Base-by-base conservation (phyloP, 306 rosid species). In the Sesbania bispinosa region DNA sequence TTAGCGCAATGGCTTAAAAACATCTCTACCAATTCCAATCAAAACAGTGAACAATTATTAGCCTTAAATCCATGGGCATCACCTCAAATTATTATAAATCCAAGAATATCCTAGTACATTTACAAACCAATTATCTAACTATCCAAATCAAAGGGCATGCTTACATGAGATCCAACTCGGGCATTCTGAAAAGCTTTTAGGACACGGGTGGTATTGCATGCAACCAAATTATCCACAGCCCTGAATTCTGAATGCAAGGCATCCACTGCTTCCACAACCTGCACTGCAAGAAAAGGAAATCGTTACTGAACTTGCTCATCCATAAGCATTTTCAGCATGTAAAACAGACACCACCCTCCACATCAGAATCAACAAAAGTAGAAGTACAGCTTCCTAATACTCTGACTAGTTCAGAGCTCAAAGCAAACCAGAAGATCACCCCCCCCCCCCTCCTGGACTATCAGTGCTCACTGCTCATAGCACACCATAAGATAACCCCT, bases 81-180 rank as follows among this genome's bases (percentile, higher is more conserved):
- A 43, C 11, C 58, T 15, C 35, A 51, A 33, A 33, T 42, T 14
- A 79, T 10, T 16, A 38, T 42, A 10, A 23, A 73, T 36, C 11
- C 50, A 45, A 61, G 27, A 5, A 32, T 26, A 79, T 38, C 29
- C 16, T 10, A 26, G 29, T n/a, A 52, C 67, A 69, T 62, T 62
- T 15, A 13, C 24, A 30, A 36, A 48, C 26, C 7, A 23, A 45
- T 53, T 58, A 48, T 59, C 42, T 20, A 23, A 45, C 45, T 58
- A 48, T 59, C 42, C 16, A 55, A 51, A 67, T 62, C n/a, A 45
- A 66, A 14, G 33, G 6, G 11, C 38, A 33, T 13, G 77, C 89
- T 80, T 60, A 93, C 98, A 85, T 88, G 97, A 75, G 90, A 86
- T 78, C 98, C 98, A 85, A 93, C 81, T 79, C 96, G 87, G 53